Evolutionary conservation across 2,329 filamentous ascomycete genomes (phyloP), one percentile per base, ranked within the genome.

Genomic region (Coleophoma crateriformis): DNA sequence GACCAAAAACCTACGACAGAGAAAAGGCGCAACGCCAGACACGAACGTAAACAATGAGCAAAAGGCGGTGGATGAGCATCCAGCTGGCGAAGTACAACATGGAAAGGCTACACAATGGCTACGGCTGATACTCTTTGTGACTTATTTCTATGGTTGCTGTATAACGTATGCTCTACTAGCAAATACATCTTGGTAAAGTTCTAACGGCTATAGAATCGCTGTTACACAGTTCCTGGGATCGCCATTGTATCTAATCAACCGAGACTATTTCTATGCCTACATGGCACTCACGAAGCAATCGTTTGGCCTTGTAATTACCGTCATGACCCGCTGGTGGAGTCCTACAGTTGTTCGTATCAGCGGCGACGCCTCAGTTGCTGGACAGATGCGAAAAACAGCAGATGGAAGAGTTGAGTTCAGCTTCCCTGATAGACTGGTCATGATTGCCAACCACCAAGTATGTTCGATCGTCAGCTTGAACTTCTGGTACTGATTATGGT

Each of bases 401-500:
- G 87, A 90, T 62, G 90, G 90, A 13, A 79, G 82, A 48, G 77
- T 95, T 34, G 76, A 90, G 61, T 90, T 88, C 65, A 75, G 81
- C 56, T 95, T 95, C 56, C 88, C 90, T 0, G 85, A 94, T 63
- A 80, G 90, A 45, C 72, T 95, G 63, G 78, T 95, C 22, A 72
- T 95, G 69, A 88, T 95, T 66, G 89, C 90, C 22, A 95, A 95
- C 64, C 90, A 95, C 64, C 88, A 94, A 71, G 79, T 83, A 67
- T 47, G 61, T 34, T 32, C 15, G 4, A 10, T 6, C 13, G 13
- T 46, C 15, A 13, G 6, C 19, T 5, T 45, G 10, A 41, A 17
- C 27, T 38, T n/a, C 6, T 33, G 4, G 19, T 50, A 44, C 63
- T 64, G 52, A 62, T 57, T 33, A 41, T 13, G 22, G 20, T 57